Evolutionary conservation across 208 protist genomes (phyloP).

Genomic region (Entamoeba invadens): DNA sequence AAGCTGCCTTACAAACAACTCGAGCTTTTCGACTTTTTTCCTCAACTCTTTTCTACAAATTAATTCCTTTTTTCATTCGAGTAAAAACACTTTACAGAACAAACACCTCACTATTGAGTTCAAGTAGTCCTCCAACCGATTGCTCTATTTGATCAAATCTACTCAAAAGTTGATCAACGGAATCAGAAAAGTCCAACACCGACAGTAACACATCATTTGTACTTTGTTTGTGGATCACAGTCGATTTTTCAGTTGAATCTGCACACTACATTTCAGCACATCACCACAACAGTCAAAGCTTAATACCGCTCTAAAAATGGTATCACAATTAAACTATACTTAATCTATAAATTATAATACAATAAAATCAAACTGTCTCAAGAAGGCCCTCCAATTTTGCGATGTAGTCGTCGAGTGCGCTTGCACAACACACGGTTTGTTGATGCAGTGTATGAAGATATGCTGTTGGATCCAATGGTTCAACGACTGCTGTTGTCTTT

Average conservation of each 20-base stretch:
- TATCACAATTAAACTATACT: too few species aligned
- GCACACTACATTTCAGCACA: too few species aligned
- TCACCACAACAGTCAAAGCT: too few species aligned
- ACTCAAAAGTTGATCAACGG: background rate
- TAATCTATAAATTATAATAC: background rate
- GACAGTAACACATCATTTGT: background rate
- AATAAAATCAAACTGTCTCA: background rate
- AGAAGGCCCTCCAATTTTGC: background rate
- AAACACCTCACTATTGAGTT: background rate
- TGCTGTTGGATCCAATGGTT: background rate
- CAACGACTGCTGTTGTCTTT: background rate
- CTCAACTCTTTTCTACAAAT: background rate
- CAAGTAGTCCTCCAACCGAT: background rate
- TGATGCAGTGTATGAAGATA: slow-evolving; percentile 1
- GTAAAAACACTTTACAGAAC: background rate
- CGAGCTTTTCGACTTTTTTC: background rate
- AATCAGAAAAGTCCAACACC: background rate
- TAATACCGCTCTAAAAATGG: too few species aligned
- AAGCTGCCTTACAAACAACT: background rate
- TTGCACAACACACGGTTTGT: background rate
- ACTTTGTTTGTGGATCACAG: background rate
- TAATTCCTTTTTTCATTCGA: background rate
- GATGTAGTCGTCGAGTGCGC: background rate
- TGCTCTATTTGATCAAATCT: background rate
- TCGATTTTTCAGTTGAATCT: background rate